Evolutionary conservation across 108 stramenopile species (phyloP), one percentile per base, ranked within the genome.

Genomic region (Cyclostephanos tholiformis): DNA sequence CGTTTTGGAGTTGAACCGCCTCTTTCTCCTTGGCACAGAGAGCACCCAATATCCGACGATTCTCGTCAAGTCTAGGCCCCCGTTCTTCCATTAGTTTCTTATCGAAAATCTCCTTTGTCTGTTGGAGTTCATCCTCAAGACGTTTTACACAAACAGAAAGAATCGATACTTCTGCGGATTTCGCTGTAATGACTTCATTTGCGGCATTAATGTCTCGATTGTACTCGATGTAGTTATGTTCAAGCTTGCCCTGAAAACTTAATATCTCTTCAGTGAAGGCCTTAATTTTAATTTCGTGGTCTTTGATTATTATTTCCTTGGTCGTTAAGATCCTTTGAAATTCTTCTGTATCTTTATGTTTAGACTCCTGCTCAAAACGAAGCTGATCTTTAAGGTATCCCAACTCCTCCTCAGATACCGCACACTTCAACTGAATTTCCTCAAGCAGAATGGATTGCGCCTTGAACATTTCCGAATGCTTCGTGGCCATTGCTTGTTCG

Each of bases 71-170:
- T 23, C 56, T 57, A 23, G 20, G 30, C 2, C 32, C 7, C 8
- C 32, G 58, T 59, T 35, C 32, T 13, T 59, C 29, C 26, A 32
- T 59, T 11, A 59, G 58, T 59, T 59, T 59, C 58, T 32, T 59
- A 11, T 32, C 32, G 58, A 30, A 59, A 17, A 8, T 30, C 17
- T 59, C 58, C 10, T 30, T 14, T 10, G 58, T 59, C 29, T 59
- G 29, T 30, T 59, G 26, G 30, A 59, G 8, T 32, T 59, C 25
- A 59, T 59, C 32, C 32, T 59, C 25, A 35, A 59, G 58, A 59
- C 32, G 58, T 35, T 29, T 29, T 16, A 59, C 58, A 17, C 32
- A 12, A 9, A 30, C 58, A 59, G 27, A 16, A 29, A 59, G 58
- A 1, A 35, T 27, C 5, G 58, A 27, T 16, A 59, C 58, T 59